Conservation (phyloP, 306 rosid genomes). For the Vigna radiata region DNA sequence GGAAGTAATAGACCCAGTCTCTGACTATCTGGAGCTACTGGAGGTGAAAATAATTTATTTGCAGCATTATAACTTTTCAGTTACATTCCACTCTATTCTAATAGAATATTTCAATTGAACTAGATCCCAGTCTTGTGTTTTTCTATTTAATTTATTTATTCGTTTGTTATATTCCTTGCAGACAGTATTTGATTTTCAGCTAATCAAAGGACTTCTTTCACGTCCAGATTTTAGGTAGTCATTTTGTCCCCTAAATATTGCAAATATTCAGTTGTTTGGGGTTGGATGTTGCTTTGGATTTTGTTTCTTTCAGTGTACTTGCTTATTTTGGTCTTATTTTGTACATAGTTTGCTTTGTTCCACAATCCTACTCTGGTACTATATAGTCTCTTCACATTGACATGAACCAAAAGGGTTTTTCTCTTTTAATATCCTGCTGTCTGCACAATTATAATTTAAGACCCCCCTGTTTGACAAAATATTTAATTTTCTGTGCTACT, state of each 20-base stretch:
- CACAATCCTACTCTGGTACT: not conserved
- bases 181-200: slow-evolving; percentile 88
- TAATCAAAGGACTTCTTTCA: slow-evolving; percentile 77
- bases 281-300: slow-evolving; percentile 25
- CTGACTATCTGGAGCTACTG: slow-evolving; percentile 90
- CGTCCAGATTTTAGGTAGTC: slow-evolving; percentile 80
- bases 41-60: slow-evolving; percentile 65
- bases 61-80: slow-evolving; percentile 6
- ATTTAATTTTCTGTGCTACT: slow-evolving; percentile 13
- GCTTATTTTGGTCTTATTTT: not conserved
- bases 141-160: slow-evolving; percentile 24
- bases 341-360: not conserved
- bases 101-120: slow-evolving; percentile 35
- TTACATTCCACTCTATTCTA: slow-evolving; percentile 21
- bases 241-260: slow-evolving; percentile 29
- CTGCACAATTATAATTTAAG: not conserved
- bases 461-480: slow-evolving; percentile 9
- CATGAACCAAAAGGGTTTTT: slow-evolving; percentile 13
- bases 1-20: slow-evolving; percentile 91
- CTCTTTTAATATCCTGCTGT: slow-evolving; percentile 5
- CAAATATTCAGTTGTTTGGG: slow-evolving; percentile 18
- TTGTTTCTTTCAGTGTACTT: not conserved
- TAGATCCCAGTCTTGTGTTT: slow-evolving; percentile 39
- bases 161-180: slow-evolving; percentile 49
- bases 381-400: slow-evolving; percentile 17